Conservation (phyloP, 805 yeast genomes). For the Lipomyces yamanashiensis region DNA sequence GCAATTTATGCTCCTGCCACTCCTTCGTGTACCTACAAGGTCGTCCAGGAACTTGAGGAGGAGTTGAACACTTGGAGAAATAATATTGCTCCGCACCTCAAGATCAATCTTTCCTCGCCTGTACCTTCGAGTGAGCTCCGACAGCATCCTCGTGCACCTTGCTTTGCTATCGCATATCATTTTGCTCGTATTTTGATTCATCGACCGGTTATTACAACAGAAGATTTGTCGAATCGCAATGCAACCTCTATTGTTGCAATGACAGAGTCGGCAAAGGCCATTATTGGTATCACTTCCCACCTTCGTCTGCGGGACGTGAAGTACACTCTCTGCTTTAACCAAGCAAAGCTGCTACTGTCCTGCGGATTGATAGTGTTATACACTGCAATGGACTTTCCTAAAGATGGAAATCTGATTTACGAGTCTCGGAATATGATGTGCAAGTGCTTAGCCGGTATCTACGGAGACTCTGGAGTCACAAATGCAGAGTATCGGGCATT, state of each 20-base stretch:
- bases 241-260: slow-evolving; percentile 44
- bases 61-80: slow-evolving; percentile 79
- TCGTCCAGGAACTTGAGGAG: slow-evolving; percentile 55
- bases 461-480: slow-evolving; percentile 20
- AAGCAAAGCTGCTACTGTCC: slow-evolving; percentile 37
- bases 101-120: slow-evolving; percentile 57
- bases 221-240: slow-evolving; percentile 31
- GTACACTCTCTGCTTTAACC: slow-evolving; percentile 43
- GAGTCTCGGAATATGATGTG: slow-evolving; percentile 64
- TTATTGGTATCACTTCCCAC: slow-evolving; percentile 42
- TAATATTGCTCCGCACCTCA: slow-evolving; percentile 64
- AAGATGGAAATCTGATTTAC: slow-evolving; percentile 79
- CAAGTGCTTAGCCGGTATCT: slow-evolving; percentile 36
- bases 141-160: slow-evolving; percentile 41
- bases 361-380: slow-evolving; percentile 43
- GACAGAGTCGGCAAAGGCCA: slow-evolving; percentile 44
- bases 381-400: slow-evolving; percentile 79
- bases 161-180: slow-evolving; percentile 62
- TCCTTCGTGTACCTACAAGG: slow-evolving; percentile 26
- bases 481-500: slow-evolving; percentile 18
- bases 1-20: slow-evolving; percentile 44
- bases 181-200: slow-evolving; percentile 67
- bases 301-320: slow-evolving; percentile 38
- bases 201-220: slow-evolving; percentile 52
- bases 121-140: slow-evolving; percentile 32